Conservation (phyloP, 805 yeast species). For the Metschnikowia peoriensis region DNA sequence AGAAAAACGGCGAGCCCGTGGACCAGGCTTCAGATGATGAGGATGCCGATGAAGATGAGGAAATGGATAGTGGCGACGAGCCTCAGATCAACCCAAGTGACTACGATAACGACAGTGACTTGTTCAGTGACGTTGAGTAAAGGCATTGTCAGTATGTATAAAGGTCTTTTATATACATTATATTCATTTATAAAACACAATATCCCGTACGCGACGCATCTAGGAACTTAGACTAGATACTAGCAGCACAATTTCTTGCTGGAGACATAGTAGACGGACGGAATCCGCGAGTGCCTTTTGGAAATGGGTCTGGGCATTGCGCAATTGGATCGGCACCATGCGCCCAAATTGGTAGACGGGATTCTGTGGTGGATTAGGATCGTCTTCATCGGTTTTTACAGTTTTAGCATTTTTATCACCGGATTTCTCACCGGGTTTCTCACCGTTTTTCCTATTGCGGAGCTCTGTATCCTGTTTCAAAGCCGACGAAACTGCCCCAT, state of each 20-base stretch:
- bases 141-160: neutral
- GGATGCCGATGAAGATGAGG: slow-evolving; percentile 24
- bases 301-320: slow-evolving; percentile 39
- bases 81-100: slow-evolving; percentile 40
- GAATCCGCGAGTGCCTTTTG: slow-evolving; percentile 26
- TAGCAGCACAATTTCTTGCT: slow-evolving; percentile 16
- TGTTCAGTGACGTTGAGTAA: slow-evolving; percentile 36
- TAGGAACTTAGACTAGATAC: neutral
- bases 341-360: slow-evolving; percentile 47
- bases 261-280: slow-evolving; percentile 23
- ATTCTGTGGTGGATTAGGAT: slow-evolving; percentile 7
- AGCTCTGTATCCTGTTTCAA: neutral
- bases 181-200: no score
- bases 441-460: neutral
- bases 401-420: neutral
- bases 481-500: neutral
- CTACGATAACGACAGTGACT: slow-evolving; percentile 53
- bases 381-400: no score
- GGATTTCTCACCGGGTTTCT: neutral
- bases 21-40: slow-evolving; percentile 27
- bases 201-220: neutral
- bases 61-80: slow-evolving; percentile 28
- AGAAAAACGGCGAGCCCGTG: slow-evolving; percentile 36
- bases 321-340: slow-evolving; percentile 43
- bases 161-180: neutral